A percentile compares a stretch with the other conserved stretches of the same genome.
These are phyloP conservation scores for Wallacemonas sp. DNA, from an alignment of 208 protist species.

Conservation along the genomic window DNA sequence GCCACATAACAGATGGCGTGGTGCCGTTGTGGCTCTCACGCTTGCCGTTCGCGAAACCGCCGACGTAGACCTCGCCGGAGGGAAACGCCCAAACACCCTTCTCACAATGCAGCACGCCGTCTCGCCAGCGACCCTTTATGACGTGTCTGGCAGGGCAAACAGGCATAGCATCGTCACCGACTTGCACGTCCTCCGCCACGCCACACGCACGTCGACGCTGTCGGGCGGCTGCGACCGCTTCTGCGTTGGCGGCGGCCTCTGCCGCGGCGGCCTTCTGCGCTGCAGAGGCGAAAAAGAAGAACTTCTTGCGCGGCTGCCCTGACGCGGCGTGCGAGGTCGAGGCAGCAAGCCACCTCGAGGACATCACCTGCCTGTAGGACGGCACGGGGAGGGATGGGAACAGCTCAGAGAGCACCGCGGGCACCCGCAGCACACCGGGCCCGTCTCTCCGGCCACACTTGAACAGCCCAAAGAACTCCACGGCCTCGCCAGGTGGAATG, in stretches of 20 bases:
- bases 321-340: background rate
- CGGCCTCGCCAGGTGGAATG: conserved; percentile 13
- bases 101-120: conserved; percentile 59
- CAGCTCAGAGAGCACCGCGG: conserved; percentile 23
- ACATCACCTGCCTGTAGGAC: background rate
- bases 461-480: conserved; percentile 87
- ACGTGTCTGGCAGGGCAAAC: conserved; percentile 24
- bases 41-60: conserved; percentile 46
- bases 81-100: conserved; percentile 72
- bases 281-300: conserved; percentile 3
- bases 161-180: background rate
- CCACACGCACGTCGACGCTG: conserved; percentile 1
- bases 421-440: conserved; percentile 64
- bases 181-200: conserved; percentile 4
- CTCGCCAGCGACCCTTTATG: conserved; percentile 67
- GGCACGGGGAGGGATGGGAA: conserved; percentile 10
- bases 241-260: background rate
- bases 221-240: background rate
- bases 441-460: conserved; percentile 63
- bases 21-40: conserved; percentile 12
- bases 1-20: conserved; percentile 24
- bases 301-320: background rate
- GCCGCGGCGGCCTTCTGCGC: background rate
- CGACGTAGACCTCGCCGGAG: conserved; percentile 76
- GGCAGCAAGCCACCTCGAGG: background rate